These are phyloP conservation scores for Amoeboaphelidium protococcarum DNA, from an alignment of 371 early-diverging fungal species.

Conservation along the genomic window DNA sequence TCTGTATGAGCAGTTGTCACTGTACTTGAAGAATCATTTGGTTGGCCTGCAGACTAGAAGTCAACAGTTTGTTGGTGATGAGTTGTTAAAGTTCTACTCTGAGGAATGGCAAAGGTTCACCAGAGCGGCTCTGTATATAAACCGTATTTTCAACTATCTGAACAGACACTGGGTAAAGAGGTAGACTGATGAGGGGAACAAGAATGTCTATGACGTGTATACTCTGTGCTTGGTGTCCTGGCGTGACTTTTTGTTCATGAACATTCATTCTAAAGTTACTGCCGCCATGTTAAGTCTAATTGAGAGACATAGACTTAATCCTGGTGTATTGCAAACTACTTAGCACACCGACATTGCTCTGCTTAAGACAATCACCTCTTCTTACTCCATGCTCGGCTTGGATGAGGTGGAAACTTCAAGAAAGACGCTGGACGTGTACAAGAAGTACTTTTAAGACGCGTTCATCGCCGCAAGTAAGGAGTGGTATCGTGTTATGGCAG, in stretches of 20 bases:
- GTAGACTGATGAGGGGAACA: constrained; percentile 72
- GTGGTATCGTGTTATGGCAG: constrained; percentile 62
- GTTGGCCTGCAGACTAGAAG: constrained; percentile 10
- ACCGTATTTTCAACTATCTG: constrained; percentile 74
- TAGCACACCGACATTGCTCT: background rate
- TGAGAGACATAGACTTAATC: constrained; percentile 1
- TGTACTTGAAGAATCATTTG: constrained; percentile 2
- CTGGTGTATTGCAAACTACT: constrained; percentile 2
- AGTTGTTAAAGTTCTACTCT: constrained; percentile 57
- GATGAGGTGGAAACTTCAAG: constrained; percentile 50
- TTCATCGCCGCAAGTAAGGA: constrained; percentile 47
- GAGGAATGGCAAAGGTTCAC: constrained; percentile 67
- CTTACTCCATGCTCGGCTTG: constrained; percentile 23
- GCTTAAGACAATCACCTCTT: background rate
- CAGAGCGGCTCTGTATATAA: constrained; percentile 44
- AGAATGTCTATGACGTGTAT: constrained; percentile 69
- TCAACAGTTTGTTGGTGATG: constrained; percentile 26
- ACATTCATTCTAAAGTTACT: background rate
- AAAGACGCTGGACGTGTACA: constrained; percentile 58
- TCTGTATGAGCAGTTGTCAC: background rate
- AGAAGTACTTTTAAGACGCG: constrained; percentile 45
- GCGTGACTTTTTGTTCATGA: background rate
- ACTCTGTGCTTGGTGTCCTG: constrained; percentile 21
- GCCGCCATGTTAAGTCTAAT: background rate
- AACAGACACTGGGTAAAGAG: constrained; percentile 92